Conservation (phyloP, 2,329 filamentous ascomycete species). For the Calonectria crousiana region DNA sequence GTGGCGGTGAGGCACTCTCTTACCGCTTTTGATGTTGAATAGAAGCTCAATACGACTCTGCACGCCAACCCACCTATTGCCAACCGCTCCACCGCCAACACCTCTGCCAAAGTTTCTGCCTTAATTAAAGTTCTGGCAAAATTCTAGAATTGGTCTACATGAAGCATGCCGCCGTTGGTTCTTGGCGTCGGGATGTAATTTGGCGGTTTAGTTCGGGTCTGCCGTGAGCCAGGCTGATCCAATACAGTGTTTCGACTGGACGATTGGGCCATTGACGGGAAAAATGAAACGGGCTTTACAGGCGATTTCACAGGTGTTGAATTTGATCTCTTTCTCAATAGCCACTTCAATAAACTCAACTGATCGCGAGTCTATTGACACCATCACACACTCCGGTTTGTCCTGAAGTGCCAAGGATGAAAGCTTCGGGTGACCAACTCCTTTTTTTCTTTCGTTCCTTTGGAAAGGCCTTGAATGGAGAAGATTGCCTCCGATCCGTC, state of each 20-base stretch:
- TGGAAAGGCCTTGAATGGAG: not conserved
- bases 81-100: not conserved
- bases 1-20: not conserved
- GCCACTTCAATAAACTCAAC: not conserved
- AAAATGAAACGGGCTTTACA: not conserved
- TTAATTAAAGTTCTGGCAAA: too few species aligned
- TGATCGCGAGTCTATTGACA: not conserved
- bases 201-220: not conserved
- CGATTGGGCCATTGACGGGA: not conserved
- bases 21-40: conserved; percentile 1
- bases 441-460: not conserved
- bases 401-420: too few species aligned
- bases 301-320: too few species aligned
- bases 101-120: not conserved
- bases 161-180: not conserved
- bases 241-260: not conserved
- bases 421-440: not conserved
- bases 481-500: not conserved
- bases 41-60: conserved; percentile 1
- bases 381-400: not conserved
- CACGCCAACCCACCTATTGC: not conserved
- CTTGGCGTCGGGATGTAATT: too few species aligned
- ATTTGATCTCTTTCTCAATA: not conserved
- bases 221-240: not conserved
- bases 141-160: not conserved